phyloP scores from a whole-genome alignment of 192 early-diverging fungal genomes.

The Coemansia sp. region DNA sequence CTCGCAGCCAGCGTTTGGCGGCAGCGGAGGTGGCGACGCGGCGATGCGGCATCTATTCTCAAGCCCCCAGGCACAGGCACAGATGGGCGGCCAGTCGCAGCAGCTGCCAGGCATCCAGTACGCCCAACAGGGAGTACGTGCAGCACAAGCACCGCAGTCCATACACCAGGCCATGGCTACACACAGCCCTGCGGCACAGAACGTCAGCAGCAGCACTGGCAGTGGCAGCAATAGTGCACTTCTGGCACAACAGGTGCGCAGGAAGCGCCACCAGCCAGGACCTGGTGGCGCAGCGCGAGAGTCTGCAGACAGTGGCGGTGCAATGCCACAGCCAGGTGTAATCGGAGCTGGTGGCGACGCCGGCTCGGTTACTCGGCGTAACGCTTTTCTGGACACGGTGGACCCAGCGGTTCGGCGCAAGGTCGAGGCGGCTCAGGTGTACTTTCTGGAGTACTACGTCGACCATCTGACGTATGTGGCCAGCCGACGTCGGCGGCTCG shows the following conservation, averaged over 20 bases:
- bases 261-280: not conserved
- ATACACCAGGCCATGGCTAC: conserved; percentile 39
- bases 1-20: conserved; percentile 22
- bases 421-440: conserved; percentile 51
- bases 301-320: not conserved
- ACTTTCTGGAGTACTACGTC: conserved; percentile 80
- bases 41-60: conserved; percentile 52
- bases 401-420: conserved; percentile 51
- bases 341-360: conserved; percentile 12
- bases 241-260: conserved; percentile 33
- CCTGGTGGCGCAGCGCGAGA: conserved; percentile 1
- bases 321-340: conserved; percentile 3
- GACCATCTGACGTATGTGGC: conserved; percentile 72
- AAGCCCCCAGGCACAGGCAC: conserved; percentile 19
- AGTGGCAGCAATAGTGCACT: conserved; percentile 24
- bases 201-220: conserved; percentile 2
- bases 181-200: conserved; percentile 17
- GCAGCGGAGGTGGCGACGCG: conserved; percentile 22
- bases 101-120: conserved; percentile 3
- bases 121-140: conserved; percentile 10
- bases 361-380: conserved; percentile 46
- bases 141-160: conserved; percentile 21
- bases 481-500: conserved; percentile 59
- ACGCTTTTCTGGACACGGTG: conserved; percentile 47
- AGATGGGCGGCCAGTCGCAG: conserved; percentile 7